A percentile compares a stretch with the other conserved stretches of the same genome.
Conservation (phyloP, 306 rosid genomes). For the Castanea crenata region DNA sequence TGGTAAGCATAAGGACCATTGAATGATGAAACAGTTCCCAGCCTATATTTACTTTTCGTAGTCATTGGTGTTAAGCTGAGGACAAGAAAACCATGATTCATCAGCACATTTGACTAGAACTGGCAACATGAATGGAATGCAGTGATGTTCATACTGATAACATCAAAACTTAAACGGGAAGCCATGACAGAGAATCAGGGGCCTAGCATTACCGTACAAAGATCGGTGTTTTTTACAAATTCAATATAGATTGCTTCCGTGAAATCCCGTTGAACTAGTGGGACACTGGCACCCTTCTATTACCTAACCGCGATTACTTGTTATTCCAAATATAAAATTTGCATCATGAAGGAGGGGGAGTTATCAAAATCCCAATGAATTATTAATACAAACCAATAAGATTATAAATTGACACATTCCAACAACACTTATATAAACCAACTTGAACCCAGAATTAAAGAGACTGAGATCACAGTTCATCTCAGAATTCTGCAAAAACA, state of each 20-base stretch:
- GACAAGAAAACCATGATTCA: no score
- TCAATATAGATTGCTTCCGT: not conserved
- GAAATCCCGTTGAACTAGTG: not conserved
- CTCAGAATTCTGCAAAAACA: constrained; percentile 58
- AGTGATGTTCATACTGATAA: no score
- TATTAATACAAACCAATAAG: constrained; percentile 9
- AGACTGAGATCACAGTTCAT: not conserved
- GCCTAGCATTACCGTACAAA: no score
- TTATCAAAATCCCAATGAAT: constrained; percentile 14
- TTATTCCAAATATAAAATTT: not conserved
- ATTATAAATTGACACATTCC: constrained; percentile 12
- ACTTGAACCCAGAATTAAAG: not conserved
- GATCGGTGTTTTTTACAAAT: no score
- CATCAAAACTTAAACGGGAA: no score
- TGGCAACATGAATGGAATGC: no score
- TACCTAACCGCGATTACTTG: not conserved
- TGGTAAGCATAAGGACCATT: no score
- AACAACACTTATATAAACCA: constrained; percentile 6
- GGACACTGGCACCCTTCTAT: not conserved
- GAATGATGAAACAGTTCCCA: no score
- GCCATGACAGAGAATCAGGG: no score
- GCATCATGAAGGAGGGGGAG: not conserved
- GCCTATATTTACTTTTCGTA: no score
- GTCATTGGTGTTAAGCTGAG: no score
- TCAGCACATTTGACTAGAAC: no score